These are phyloP conservation scores for Pseudotsuga menziesii DNA, from an alignment of 75 land plant genomes.

Conservation along the genomic window DNA sequence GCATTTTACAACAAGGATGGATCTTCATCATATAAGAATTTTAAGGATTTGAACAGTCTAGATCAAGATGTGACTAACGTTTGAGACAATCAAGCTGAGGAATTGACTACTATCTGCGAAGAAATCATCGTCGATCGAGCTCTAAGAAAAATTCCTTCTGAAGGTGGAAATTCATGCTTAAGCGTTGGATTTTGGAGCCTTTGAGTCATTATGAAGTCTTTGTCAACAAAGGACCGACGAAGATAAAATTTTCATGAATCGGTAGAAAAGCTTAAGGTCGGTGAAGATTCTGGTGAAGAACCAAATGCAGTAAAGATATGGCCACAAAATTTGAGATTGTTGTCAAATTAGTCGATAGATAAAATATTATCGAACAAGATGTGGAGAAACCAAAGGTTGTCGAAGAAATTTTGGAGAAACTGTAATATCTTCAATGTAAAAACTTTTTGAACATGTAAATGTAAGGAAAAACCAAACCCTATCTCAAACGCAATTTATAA, in stretches of 20 bases:
- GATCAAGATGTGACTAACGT: background rate
- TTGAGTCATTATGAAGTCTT: slow-evolving; percentile 70
- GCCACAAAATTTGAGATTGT: background rate
- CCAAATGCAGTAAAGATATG: background rate
- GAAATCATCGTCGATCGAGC: background rate
- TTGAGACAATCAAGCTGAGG: background rate
- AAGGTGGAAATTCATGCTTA: background rate
- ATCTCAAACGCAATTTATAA: too few relatives aligned
- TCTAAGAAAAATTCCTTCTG: background rate
- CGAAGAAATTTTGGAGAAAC: slow-evolving; percentile 14
- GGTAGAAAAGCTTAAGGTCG: slow-evolving; percentile 3
- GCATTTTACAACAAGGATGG: slow-evolving; percentile 37
- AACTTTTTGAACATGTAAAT: too few relatives aligned
- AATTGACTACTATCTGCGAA: background rate
- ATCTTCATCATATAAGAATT: background rate
- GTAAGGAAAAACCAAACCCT: too few relatives aligned
- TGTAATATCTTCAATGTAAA: too few relatives aligned
- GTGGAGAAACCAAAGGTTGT: too few relatives aligned
- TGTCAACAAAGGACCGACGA: slow-evolving; percentile 22
- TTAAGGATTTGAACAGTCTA: background rate
- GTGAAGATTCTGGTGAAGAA: background rate
- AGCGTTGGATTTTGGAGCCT: slow-evolving; percentile 36
- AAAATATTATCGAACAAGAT: too few relatives aligned
- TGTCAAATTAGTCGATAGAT: background rate
- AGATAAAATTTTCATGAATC: background rate